Base-by-base conservation (phyloP, 768 basidiomycete genomes). In the Xanthoconium stramineum region DNA sequence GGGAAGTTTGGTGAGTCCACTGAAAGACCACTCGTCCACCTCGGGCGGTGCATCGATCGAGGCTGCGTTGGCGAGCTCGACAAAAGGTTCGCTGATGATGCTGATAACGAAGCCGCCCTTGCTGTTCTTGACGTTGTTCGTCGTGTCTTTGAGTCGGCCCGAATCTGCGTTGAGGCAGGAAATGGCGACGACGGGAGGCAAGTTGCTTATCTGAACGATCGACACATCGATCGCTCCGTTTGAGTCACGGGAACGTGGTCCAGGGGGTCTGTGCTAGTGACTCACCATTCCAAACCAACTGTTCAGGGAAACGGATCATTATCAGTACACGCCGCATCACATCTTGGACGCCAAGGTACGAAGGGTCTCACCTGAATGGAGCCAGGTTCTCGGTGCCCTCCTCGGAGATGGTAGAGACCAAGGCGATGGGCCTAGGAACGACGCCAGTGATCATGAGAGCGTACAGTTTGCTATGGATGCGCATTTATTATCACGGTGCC, bases 31-130 rank as follows among this genome's bases (percentile, higher is more conserved):
- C 51, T 80, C 79, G 58, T 65, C 62, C 17, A 75, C 63, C 3
- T 66, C 63, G 0, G 58, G 55, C 0, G 77, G 79, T 3, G 75
- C 65, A 37, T 80, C 72, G 39, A 76, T 65, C 15, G 74, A 63
- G 2, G 72, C 64, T 17, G 66, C 65, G 54, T 79, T 76, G 13
- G 77, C 78, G 14, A 68, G 61, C 46, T 77, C 74, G 13, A 73
- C 47, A 36, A 71, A 78, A 0, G 77, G 72, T 58, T 83, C 81
- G 53, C 79, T 80, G 62, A 85, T 83, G 62, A 82, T 81, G 59
- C 76, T 80, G 45, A 82, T 75, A 11, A 76, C 77, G 65, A 83
- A 85, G 40, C 76, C 78, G 8, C 33, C 44, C 8, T 69, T 75
- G 2, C 68, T 67, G 55, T 70, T 69, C 65, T 80, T 78, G 49